phyloP scores from a whole-genome alignment of 139 green algal genomes.

The Chlorella sp. region DNA sequence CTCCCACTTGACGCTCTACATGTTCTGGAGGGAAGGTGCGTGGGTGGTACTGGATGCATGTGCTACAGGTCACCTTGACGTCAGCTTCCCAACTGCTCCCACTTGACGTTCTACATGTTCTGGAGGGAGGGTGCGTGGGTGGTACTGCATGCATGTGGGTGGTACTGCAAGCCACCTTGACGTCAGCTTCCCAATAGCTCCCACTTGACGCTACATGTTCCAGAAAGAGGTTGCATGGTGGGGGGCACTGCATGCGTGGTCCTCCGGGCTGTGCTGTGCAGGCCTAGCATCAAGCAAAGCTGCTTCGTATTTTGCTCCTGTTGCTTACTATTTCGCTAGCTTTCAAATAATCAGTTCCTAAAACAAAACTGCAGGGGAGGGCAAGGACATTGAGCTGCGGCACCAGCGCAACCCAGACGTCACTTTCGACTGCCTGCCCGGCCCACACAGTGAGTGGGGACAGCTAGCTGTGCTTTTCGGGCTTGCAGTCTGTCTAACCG shows the following conservation, averaged over 20 bases:
- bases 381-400: conserved; percentile 88
- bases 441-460: not conserved
- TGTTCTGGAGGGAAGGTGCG: conserved; percentile 84
- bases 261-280: too few species aligned
- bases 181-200: too few species aligned
- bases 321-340: too few species aligned
- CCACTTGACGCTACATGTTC: too few species aligned
- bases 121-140: conserved; percentile 63
- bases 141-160: too few species aligned
- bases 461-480: too few species aligned
- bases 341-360: too few species aligned
- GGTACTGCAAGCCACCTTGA: too few species aligned
- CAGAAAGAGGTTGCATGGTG: too few species aligned
- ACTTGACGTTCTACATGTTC: conserved; percentile 95
- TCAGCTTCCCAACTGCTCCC: conserved; percentile 61
- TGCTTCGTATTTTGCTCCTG: not conserved
- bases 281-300: not conserved
- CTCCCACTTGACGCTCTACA: conserved; percentile 90
- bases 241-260: too few species aligned
- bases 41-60: too few species aligned
- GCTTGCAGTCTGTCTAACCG: not conserved
- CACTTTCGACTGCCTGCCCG: conserved; percentile 78
- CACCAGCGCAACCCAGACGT: conserved; percentile 94
- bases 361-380: conserved; percentile 51
- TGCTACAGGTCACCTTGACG: too few species aligned